Evolutionary conservation across 116 monocot species (phyloP).

Genomic region (Cymodocea nodosa): DNA sequence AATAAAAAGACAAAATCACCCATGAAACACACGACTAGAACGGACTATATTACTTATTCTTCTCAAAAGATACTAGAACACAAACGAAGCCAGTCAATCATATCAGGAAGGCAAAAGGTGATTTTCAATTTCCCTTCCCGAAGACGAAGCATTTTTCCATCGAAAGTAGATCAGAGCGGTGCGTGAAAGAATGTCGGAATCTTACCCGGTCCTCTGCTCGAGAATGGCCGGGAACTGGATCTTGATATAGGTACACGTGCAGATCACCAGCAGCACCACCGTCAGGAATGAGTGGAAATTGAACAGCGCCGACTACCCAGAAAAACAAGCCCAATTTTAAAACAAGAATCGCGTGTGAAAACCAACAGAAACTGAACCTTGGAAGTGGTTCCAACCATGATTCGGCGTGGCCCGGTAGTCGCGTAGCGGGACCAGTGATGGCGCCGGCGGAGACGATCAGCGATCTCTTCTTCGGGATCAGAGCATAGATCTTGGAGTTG

Average conservation of each 20-base stretch:
- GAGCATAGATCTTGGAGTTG: not conserved
- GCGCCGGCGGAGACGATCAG: not conserved
- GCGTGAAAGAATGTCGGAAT: not conserved
- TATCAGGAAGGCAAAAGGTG: too few relatives aligned
- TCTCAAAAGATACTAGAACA: too few relatives aligned
- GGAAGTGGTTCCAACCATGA: not conserved
- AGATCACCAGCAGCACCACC: constrained; percentile 80
- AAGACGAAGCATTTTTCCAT: too few relatives aligned
- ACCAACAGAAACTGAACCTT: not conserved
- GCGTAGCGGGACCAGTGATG: not conserved
- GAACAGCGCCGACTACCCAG: constrained; percentile 67
- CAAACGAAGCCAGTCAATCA: too few relatives aligned
- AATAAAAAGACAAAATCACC: too few relatives aligned
- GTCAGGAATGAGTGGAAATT: constrained; percentile 91
- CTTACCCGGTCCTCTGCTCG: constrained; percentile 66
- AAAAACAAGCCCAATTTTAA: not conserved
- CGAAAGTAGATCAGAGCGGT: too few relatives aligned
- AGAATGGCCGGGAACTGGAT: constrained; percentile 84
- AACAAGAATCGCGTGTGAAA: not conserved
- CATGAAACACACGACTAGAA: too few relatives aligned
- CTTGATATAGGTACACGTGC: constrained; percentile 88
- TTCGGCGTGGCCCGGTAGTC: too few relatives aligned
- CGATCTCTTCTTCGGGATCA: not conserved
- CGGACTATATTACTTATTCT: too few relatives aligned
- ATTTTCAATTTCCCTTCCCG: too few relatives aligned